Evolutionary conservation across 2,329 filamentous ascomycete species (phyloP).

Genomic region (Grosmannia serpens): DNA sequence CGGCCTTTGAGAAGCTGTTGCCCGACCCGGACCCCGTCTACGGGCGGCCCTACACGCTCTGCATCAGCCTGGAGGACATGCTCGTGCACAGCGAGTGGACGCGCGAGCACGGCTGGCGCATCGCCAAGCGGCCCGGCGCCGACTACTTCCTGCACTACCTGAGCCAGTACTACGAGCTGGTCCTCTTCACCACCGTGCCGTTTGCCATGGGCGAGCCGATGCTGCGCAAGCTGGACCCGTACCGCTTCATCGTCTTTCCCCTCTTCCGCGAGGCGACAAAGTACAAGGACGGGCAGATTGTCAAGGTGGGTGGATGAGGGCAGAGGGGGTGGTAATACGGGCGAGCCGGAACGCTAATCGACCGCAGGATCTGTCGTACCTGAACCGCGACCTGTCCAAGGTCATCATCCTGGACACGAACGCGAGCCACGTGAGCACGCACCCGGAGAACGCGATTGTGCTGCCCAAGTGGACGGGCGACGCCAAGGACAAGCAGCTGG

Average conservation of each 20-base stretch:
- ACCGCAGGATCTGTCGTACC: slow-evolving; percentile 82
- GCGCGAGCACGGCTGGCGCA: slow-evolving; percentile 85
- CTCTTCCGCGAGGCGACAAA: slow-evolving; percentile 94
- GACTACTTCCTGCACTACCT: slow-evolving; percentile 97
- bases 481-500: slow-evolving; percentile 70
- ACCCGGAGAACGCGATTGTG: slow-evolving; percentile 94
- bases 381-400: slow-evolving; percentile 92
- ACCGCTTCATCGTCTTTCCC: slow-evolving; percentile 89
- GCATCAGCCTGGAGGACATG: slow-evolving; percentile 85
- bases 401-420: slow-evolving; percentile 91
- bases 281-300: slow-evolving; percentile 89
- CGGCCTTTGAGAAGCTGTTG: slow-evolving; percentile 85
- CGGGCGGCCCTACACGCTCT: slow-evolving; percentile 81
- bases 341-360: neutral
- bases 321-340: neutral
- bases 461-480: slow-evolving; percentile 85
- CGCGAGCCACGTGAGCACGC: slow-evolving; percentile 65
- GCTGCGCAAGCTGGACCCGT: slow-evolving; percentile 87
- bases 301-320: slow-evolving; percentile 54
- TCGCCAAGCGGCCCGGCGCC: slow-evolving; percentile 86
- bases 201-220: slow-evolving; percentile 77
- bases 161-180: slow-evolving; percentile 94
- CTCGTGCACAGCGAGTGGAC: slow-evolving; percentile 92
- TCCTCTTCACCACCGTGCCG: slow-evolving; percentile 86
- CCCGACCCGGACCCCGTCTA: slow-evolving; percentile 70